Evolutionary conservation across 2,329 filamentous ascomycete species (phyloP), one percentile per base, ranked within the genome.

Genomic region (Byssochlamys sp.): DNA sequence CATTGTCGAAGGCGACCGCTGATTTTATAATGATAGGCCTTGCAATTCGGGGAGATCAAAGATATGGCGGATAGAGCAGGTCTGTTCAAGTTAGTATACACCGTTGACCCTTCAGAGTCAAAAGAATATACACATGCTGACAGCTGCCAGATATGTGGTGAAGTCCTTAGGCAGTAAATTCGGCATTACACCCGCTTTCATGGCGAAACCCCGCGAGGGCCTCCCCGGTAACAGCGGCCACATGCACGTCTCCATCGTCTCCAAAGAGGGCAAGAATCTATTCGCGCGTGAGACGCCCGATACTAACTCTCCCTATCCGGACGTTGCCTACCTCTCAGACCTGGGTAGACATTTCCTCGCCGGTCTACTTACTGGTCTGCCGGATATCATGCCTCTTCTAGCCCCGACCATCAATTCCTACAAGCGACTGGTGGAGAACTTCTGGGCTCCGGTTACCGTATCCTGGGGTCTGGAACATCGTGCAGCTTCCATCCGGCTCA

Each of bases 341-440:
- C 74, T 96, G 14, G 94, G 94, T 1, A 84, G 92, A 10, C 88
- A 97, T 65, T 99, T 99, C 76, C 83, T 99, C 0, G 94, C 94
- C 0, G 94, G 94, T 6, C 75, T 99, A 1, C 81, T 99, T 0
- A 87, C 90, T 26, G 94, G 92, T 12, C 81, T 99, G 3, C 90
- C 94, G 1, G 90, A 96, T 68, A 84, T 97, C 64, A 99, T 99
- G 94, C 94, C 94, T 0, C 80, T 97, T 58, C 80, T 99, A 11
- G 94, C 92, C 0, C 94, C 94, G 0, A 99, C 90, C 0, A 84
- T 99, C 69, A 99, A 99, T 80, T 95, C 90, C 60, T 99, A 99
- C 80, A 99, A 99, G 77, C 87, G 94, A 2, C 82, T 99, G 0
- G 94, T 99, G 2, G 94, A 99, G 78, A 97, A 97, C 76, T 97